Evolutionary conservation across 495 filamentous ascomycete species (phyloP).

Genomic region (Hypoxylon subgilvum): DNA sequence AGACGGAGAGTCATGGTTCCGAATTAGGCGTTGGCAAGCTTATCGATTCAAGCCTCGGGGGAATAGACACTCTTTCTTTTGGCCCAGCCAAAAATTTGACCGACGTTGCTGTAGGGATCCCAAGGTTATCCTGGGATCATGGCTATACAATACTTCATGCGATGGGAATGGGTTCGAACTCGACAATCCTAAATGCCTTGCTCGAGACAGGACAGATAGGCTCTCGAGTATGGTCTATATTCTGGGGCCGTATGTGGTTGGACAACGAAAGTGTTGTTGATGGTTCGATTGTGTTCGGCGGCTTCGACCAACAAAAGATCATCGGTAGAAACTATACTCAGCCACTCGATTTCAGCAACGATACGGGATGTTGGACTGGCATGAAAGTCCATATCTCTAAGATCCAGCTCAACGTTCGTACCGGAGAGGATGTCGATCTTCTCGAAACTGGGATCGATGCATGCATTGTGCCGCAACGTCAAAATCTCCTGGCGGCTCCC

Average conservation of each 20-base stretch:
- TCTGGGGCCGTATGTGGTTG: constrained; percentile 51
- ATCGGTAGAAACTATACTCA: constrained; percentile 43
- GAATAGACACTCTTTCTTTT: background rate
- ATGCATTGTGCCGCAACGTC: constrained; percentile 46
- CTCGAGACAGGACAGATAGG: constrained; percentile 43
- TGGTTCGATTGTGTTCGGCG: constrained; percentile 51
- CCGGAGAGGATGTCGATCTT: constrained; percentile 29
- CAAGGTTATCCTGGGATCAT: constrained; percentile 19
- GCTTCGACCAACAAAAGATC: constrained; percentile 52
- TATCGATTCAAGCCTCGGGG: constrained; percentile 18
- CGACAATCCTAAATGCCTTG: constrained; percentile 48
- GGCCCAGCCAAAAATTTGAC: background rate
- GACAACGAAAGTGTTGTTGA: constrained; percentile 39
- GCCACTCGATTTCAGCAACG: constrained; percentile 21
- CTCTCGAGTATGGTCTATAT: constrained; percentile 48
- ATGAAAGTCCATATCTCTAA: constrained; percentile 39
- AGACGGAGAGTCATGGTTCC: background rate
- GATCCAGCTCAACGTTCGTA: constrained; percentile 25
- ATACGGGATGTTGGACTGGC: constrained; percentile 40
- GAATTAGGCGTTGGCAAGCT: constrained; percentile 28
- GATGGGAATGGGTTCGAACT: constrained; percentile 49
- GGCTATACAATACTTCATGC: constrained; percentile 31
- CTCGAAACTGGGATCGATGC: constrained; percentile 41
- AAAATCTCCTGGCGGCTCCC: constrained; percentile 26
- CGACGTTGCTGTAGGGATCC: constrained; percentile 28